Percentiles rank a stretch among this genome's conserved stretches.
Conservation (phyloP, 1,284 basidiomycete species). For the Heterobasidion occidentale region DNA sequence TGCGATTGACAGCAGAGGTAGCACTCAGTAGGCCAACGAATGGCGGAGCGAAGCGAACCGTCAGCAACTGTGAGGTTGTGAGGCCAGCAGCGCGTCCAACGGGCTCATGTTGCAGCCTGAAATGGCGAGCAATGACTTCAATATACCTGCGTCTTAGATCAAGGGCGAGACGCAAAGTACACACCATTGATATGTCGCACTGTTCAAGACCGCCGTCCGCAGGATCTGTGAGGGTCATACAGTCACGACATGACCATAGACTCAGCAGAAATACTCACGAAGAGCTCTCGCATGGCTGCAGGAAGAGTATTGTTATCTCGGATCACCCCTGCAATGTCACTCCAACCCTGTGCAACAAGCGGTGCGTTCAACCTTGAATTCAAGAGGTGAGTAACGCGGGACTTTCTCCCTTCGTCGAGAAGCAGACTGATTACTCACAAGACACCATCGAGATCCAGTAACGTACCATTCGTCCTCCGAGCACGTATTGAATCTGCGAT, state of each 20-base stretch:
- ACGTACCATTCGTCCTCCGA: constrained; percentile 11
- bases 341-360: constrained; percentile 16
- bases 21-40: constrained; percentile 12
- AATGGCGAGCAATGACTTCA: not conserved
- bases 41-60: constrained; percentile 25
- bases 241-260: not conserved
- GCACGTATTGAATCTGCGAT: constrained; percentile 15
- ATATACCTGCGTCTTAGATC: too few relatives aligned
- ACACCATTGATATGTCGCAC: constrained; percentile 19
- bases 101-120: constrained; percentile 34
- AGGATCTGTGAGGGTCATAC: constrained; percentile 13
- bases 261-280: constrained; percentile 9
- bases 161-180: not conserved
- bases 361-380: constrained; percentile 16
- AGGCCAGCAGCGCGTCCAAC: constrained; percentile 30
- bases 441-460: constrained; percentile 17
- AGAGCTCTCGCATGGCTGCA: constrained; percentile 19
- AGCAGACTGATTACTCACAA: constrained; percentile 7
- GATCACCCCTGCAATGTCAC: constrained; percentile 14
- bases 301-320: constrained; percentile 18
- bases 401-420: too few relatives aligned
- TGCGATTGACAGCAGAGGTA: constrained; percentile 7
- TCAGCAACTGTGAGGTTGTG: constrained; percentile 27
- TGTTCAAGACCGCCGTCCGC: constrained; percentile 18
- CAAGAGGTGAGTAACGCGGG: too few relatives aligned